phyloP scores from a whole-genome alignment of 2,329 filamentous ascomycete species.

The Diplodia seriata region DNA sequence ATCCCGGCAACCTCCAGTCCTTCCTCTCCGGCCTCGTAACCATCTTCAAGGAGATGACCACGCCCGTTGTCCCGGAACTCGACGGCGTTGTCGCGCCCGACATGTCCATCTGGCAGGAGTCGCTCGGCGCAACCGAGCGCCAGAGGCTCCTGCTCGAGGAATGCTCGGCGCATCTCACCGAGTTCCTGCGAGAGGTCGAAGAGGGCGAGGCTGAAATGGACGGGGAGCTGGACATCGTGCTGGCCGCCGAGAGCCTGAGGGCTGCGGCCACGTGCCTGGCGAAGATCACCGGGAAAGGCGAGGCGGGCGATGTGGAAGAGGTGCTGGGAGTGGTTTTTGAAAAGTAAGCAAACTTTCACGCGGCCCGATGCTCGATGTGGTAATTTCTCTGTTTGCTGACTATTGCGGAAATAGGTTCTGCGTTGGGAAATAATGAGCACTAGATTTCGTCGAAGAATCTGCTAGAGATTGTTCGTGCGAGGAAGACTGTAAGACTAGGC shows the following conservation, averaged over 20 bases:
- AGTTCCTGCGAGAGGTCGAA: constrained; percentile 70
- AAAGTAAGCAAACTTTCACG: constrained; percentile 68
- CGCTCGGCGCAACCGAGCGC: constrained; percentile 87
- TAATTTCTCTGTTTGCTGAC: not conserved
- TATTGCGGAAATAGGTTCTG: constrained; percentile 42
- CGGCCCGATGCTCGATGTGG: too few relatives aligned
- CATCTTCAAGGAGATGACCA: constrained; percentile 74
- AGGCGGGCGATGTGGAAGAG: constrained; percentile 89
- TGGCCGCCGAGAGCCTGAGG: constrained; percentile 87
- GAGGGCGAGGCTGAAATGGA: constrained; percentile 36
- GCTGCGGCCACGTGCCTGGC: constrained; percentile 81
- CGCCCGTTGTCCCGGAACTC: constrained; percentile 50
- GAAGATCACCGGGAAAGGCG: constrained; percentile 84
- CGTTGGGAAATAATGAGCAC: constrained; percentile 51
- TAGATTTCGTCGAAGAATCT: not conserved
- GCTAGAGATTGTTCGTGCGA: constrained; percentile 1
- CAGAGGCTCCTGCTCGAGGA: constrained; percentile 81
- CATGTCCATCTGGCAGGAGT: constrained; percentile 76
- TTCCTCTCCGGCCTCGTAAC: constrained; percentile 72
- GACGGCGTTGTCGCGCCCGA: constrained; percentile 53
- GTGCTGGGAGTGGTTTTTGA: constrained; percentile 97
- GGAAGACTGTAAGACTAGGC: not conserved
- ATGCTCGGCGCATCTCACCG: constrained; percentile 74
- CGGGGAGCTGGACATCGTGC: constrained; percentile 77
- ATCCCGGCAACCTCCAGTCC: constrained; percentile 70